These are phyloP conservation scores for Beauveria brongniartii DNA, from an alignment of 2,329 filamentous ascomycete genomes.

Conservation along the genomic window DNA sequence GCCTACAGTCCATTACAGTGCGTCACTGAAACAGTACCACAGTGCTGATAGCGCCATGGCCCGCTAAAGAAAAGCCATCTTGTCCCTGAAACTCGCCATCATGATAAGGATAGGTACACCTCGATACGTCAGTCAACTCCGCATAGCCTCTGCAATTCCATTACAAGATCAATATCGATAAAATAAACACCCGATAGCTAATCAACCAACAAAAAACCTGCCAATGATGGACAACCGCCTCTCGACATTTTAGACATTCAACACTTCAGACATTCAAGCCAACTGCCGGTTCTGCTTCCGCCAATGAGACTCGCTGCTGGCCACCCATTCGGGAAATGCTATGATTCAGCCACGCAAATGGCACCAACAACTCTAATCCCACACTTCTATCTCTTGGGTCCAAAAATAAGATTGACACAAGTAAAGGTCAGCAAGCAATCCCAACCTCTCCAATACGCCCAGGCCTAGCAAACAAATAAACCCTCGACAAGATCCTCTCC, in stretches of 20 bases:
- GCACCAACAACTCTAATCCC: neutral
- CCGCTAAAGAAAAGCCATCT: neutral
- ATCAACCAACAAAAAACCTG: neutral
- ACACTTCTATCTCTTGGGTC: neutral
- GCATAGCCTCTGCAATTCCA: too few species aligned
- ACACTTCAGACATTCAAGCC: neutral
- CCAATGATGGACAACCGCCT: too few species aligned
- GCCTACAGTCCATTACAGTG: neutral
- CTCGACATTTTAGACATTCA: too few species aligned
- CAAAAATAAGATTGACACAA: neutral
- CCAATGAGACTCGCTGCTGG: neutral
- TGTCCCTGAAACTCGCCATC: too few species aligned
- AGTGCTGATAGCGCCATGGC: neutral
- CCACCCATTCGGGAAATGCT: neutral
- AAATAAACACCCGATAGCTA: too few species aligned
- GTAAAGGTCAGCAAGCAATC: neutral
- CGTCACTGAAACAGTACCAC: neutral
- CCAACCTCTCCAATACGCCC: too few species aligned
- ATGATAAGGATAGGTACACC: too few species aligned
- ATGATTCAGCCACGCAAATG: neutral
- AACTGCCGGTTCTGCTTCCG: neutral
- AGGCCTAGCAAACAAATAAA: too few species aligned
- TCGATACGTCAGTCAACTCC: too few species aligned
- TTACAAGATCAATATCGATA: too few species aligned
- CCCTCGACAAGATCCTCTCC: too few species aligned